Evolutionary conservation across 352 stramenopile species (phyloP).

Genomic region (Phytopythium delawarense): DNA sequence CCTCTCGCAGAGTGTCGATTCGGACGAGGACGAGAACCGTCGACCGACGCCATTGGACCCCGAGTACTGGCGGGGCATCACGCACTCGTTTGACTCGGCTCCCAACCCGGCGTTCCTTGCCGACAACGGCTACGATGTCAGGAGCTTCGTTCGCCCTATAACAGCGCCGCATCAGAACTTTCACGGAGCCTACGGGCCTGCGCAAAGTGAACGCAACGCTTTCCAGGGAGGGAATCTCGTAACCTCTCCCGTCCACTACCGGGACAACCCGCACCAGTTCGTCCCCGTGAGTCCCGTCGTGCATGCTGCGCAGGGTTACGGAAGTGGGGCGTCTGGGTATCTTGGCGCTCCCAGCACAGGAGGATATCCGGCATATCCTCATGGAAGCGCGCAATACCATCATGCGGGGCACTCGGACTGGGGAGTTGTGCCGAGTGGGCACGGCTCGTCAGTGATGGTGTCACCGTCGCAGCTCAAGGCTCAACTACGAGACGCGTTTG

Average conservation of each 20-base stretch:
- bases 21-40: conserved; percentile 26
- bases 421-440: background rate
- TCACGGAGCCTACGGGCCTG: background rate
- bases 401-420: background rate
- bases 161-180: conserved; percentile 7
- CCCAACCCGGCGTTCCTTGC: conserved; percentile 11
- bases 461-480: conserved; percentile 27
- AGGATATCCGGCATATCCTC: background rate
- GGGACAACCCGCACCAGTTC: conserved; percentile 6
- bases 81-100: conserved; percentile 38
- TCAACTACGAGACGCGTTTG: conserved; percentile 44
- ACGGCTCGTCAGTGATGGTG: background rate
- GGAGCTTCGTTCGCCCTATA: conserved; percentile 11
- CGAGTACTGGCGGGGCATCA: conserved; percentile 73
- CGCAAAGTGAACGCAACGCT: background rate
- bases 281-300: conserved; percentile 27
- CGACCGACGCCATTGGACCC: conserved; percentile 59
- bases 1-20: conserved; percentile 32
- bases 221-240: conserved; percentile 8
- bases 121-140: conserved; percentile 11
- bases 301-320: conserved; percentile 7
- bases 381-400: background rate
- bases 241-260: conserved; percentile 26
- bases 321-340: background rate
- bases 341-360: background rate